Conservation (phyloP, 2,329 filamentous ascomycete species). For the Penicillium sp. region DNA sequence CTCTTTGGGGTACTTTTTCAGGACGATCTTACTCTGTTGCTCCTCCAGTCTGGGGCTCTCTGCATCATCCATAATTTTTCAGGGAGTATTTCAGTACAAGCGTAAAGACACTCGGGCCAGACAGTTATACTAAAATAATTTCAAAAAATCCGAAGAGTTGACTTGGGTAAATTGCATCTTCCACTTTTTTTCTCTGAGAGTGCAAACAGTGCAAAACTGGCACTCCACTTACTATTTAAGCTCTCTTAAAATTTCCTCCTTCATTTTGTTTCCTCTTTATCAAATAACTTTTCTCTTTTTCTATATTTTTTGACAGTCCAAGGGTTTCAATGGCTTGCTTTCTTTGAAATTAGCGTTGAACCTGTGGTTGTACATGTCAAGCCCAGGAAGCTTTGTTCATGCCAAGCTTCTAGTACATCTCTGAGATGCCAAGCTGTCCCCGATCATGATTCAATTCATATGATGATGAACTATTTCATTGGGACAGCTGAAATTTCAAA, state of each 20-base stretch:
- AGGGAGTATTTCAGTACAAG: not conserved
- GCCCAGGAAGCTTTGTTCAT: conserved; percentile 56
- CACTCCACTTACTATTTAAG: conserved; percentile 11
- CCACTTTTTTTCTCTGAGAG: conserved; percentile 15
- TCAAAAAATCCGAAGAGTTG: not conserved
- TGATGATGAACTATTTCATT: not conserved
- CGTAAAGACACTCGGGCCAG: not conserved
- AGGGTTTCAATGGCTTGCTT: not conserved
- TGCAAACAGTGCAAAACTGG: conserved; percentile 19
- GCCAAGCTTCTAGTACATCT: conserved; percentile 53
- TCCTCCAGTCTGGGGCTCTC: conserved; percentile 25
- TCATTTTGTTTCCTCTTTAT: not conserved
- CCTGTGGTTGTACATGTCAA: not conserved
- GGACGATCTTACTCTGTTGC: conserved; percentile 27
- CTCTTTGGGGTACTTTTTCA: conserved; percentile 11
- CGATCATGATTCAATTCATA: not conserved
- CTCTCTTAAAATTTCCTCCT: conserved; percentile 3
- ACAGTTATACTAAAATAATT: not conserved
- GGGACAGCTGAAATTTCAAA: not conserved
- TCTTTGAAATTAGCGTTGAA: not conserved
- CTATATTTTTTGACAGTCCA: not conserved
- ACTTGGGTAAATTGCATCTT: conserved; percentile 2
- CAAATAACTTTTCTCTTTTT: not conserved
- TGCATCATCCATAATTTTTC: conserved; percentile 25
- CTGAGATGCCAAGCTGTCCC: not conserved